Percentiles rank a stretch among this genome's conserved stretches.
phyloP scores from a whole-genome alignment of 2,329 filamentous ascomycete genomes.

The Botrytis elliptica region DNA sequence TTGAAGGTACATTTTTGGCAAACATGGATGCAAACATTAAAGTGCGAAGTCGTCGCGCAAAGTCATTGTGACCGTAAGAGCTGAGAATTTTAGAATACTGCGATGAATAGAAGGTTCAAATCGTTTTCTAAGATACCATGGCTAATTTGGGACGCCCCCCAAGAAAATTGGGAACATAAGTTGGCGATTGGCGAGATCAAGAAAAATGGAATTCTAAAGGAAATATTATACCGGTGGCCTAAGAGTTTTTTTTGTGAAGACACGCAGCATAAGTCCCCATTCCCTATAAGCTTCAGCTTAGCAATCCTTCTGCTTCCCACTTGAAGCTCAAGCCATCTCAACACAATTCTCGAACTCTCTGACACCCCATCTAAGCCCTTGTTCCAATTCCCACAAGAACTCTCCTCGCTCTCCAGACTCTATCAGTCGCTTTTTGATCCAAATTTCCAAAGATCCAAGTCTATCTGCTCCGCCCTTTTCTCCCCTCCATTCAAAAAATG shows the following conservation, averaged over 20 bases:
- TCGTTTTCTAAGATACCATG: too few relatives aligned
- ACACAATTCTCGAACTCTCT: slow-evolving; percentile 37
- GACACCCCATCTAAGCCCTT: slow-evolving; percentile 42
- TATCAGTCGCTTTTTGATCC: slow-evolving; percentile 54
- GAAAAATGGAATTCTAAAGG: too few relatives aligned
- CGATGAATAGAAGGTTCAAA: too few relatives aligned
- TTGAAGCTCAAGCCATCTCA: slow-evolving; percentile 17
- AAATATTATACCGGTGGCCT: too few relatives aligned
- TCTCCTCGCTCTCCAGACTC: slow-evolving; percentile 50
- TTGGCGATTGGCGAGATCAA: too few relatives aligned
- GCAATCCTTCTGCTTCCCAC: neutral
- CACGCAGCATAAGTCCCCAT: neutral
- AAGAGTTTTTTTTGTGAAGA: neutral
- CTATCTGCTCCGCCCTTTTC: slow-evolving; percentile 46
- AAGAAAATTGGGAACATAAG: too few relatives aligned
- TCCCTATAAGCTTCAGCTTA: neutral
- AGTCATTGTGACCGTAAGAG: too few relatives aligned
- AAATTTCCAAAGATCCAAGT: slow-evolving; percentile 58
- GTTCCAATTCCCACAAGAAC: slow-evolving; percentile 44
- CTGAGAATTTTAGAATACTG: too few relatives aligned
- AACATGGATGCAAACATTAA: too few relatives aligned
- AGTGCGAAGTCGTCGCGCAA: too few relatives aligned
- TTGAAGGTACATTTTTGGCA: too few relatives aligned
- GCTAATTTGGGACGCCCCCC: too few relatives aligned
- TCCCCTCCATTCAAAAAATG: slow-evolving; percentile 49